Evolutionary conservation across 1,284 basidiomycete genomes (phyloP).

Genomic region (Trichosporon inkin): DNA sequence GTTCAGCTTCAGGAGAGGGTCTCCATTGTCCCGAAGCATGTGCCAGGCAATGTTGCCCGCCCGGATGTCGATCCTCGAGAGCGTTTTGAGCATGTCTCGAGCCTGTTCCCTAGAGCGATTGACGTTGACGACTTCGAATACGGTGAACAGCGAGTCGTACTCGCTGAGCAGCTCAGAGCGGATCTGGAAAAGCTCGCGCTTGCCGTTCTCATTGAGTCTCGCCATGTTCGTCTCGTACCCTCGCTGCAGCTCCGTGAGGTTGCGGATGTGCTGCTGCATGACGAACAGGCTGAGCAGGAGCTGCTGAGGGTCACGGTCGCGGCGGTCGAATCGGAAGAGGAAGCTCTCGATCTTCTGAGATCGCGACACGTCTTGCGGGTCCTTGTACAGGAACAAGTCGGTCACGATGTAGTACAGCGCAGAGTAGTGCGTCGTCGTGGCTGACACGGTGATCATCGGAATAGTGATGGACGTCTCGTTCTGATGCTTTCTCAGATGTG

Average conservation of each 20-base stretch:
- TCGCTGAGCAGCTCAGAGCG: conserved; percentile 71
- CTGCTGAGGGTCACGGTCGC: conserved; percentile 64
- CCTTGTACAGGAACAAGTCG: conserved; percentile 80
- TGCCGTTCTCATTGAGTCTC: conserved; percentile 55
- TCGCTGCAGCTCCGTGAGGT: conserved; percentile 57
- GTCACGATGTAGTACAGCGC: conserved; percentile 85
- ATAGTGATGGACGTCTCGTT: conserved; percentile 76
- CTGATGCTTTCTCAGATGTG: conserved; percentile 75
- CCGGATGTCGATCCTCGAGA: conserved; percentile 72
- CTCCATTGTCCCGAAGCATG: conserved; percentile 71
- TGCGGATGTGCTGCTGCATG: conserved; percentile 70
- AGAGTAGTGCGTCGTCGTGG: conserved; percentile 78
- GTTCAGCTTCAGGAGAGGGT: conserved; percentile 80
- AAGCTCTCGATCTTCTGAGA: conserved; percentile 76
- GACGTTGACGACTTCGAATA: conserved; percentile 81
- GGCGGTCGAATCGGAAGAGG: conserved; percentile 86
- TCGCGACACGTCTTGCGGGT: conserved; percentile 73
- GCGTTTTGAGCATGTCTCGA: conserved; percentile 69
- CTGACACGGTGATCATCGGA: conserved; percentile 83
- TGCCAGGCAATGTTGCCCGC: conserved; percentile 89
- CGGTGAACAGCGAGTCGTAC: conserved; percentile 73
- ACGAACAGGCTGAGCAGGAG: conserved; percentile 63
- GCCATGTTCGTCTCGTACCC: conserved; percentile 57
- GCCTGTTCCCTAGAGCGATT: conserved; percentile 66
- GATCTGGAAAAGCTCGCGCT: conserved; percentile 58